Evolutionary conservation across 108 stramenopile species (phyloP), one percentile per base, ranked within the genome.

Genomic region (Cyclostephanos tholiformis): DNA sequence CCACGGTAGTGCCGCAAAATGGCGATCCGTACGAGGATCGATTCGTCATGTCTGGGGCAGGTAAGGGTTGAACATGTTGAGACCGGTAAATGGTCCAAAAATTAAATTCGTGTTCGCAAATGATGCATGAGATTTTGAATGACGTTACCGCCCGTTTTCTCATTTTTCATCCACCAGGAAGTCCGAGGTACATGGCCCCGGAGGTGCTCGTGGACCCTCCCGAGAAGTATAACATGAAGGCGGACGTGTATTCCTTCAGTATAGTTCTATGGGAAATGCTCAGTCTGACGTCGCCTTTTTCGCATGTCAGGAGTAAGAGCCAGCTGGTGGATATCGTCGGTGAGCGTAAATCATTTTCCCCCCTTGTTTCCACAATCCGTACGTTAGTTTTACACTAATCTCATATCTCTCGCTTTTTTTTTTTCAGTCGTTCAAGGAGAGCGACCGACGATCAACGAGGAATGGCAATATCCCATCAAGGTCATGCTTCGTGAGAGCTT

Each of bases 211-310:
- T 29, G 36, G 30, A 25, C 13, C 53, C 53, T 2, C 53, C 53
- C 16, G 12, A 59, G 46, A 39, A 27, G 43, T 83, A 83, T 49
- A 82, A 82, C 44, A 17, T 82, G 49, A 82, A 79, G 44, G 80
- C 84, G 6, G 84, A 85, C 64, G 73, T 82, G 20, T 85, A 79
- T 55, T 51, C 74, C 55, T 85, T 85, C 56, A 50, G 77, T n/a
- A 70, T 85, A 29, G 55, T 82, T 23, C 35, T 82, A 3, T 85
- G 80, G 84, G 67, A 85, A 75, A 58, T 85, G 23, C 36, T 85
- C 13, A 76, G 75, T 16, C 43, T 46, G 60, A 16, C 41, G 35
- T 41, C 9, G 60, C 74, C 79, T 8, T 80, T 38, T 51, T 13
- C 52, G 22, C 49, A 43, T 36, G 49, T 71, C 19, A 80, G 53